phyloP scores from a whole-genome alignment of 2,329 filamentous ascomycete genomes.

The Akanthomyces dipterigenus region DNA sequence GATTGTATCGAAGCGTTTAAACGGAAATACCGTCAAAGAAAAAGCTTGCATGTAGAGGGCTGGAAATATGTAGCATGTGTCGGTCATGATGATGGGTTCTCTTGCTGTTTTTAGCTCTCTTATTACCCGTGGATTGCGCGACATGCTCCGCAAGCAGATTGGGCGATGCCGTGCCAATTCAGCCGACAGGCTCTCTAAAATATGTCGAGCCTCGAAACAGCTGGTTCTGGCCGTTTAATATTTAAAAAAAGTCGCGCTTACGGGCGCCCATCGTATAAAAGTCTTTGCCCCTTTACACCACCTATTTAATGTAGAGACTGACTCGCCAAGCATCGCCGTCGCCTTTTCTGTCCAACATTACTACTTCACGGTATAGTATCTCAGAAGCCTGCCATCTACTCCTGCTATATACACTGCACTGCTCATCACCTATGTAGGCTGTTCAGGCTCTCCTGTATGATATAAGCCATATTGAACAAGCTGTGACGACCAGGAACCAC shows the following conservation, averaged over 20 bases:
- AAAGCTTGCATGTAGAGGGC: no score
- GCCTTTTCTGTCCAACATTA: background rate
- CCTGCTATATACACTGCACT: background rate
- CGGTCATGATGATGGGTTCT: no score
- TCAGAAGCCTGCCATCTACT: background rate
- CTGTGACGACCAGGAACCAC: no score
- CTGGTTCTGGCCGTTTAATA: background rate
- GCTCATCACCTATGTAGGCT: background rate
- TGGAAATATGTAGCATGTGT: no score
- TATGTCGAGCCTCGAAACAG: background rate
- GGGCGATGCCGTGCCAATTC: background rate
- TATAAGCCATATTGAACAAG: background rate
- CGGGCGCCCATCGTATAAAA: background rate
- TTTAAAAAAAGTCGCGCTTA: background rate
- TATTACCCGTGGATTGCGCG: no score
- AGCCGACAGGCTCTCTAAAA: background rate
- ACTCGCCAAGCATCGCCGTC: background rate
- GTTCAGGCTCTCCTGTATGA: background rate
- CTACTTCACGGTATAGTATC: background rate
- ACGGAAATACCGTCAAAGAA: no score
- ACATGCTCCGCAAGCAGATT: no score
- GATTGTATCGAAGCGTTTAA: no score
- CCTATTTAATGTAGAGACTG: background rate
- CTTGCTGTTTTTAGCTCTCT: no score
- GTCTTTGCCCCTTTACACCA: background rate